These are phyloP conservation scores for Kodamaea suecica DNA, from an alignment of 1,139 yeast genomes.

Conservation along the genomic window DNA sequence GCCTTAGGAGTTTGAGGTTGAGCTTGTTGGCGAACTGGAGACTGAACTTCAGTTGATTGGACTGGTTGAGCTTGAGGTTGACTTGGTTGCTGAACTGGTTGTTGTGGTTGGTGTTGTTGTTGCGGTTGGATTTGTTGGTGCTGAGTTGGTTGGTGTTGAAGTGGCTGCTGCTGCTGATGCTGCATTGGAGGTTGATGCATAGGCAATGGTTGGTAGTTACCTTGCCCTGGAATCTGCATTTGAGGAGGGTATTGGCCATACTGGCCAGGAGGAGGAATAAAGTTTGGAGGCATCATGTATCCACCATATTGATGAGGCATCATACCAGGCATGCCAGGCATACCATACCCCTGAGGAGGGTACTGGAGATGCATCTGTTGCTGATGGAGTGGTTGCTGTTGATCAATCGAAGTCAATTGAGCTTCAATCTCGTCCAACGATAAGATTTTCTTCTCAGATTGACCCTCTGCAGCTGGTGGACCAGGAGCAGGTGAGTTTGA, in stretches of 20 bases:
- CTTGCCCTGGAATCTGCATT: constrained; percentile 27
- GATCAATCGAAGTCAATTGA: constrained; percentile 54
- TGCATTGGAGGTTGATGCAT: constrained; percentile 10
- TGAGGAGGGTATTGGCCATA: constrained; percentile 32
- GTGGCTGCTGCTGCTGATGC: constrained; percentile 12
- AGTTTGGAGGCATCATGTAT: constrained; percentile 41
- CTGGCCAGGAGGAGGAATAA: constrained; percentile 38
- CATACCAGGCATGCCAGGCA: constrained; percentile 30
- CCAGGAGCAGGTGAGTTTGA: constrained; percentile 29
- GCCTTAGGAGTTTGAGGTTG: constrained; percentile 19
- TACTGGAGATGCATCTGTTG: constrained; percentile 21
- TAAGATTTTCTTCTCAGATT: constrained; percentile 44
- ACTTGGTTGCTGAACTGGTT: constrained; percentile 17
- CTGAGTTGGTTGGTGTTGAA: constrained; percentile 15
- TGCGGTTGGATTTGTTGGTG: constrained; percentile 14
- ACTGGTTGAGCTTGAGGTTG: constrained; percentile 14
- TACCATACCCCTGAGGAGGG: constrained; percentile 26
- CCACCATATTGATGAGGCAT: constrained; percentile 40
- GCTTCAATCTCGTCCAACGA: constrained; percentile 79
- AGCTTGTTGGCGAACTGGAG: constrained; percentile 6
- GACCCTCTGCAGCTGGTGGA: constrained; percentile 7
- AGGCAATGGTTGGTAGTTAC: constrained; percentile 21
- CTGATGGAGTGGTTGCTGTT: constrained; percentile 39
- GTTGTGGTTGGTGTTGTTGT: constrained; percentile 14
- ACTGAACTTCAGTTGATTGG: constrained; percentile 12